Percentiles rank a stretch among this genome's conserved stretches.
Conservation (phyloP, 441 rosid species). For the Biscutella laevigata region DNA sequence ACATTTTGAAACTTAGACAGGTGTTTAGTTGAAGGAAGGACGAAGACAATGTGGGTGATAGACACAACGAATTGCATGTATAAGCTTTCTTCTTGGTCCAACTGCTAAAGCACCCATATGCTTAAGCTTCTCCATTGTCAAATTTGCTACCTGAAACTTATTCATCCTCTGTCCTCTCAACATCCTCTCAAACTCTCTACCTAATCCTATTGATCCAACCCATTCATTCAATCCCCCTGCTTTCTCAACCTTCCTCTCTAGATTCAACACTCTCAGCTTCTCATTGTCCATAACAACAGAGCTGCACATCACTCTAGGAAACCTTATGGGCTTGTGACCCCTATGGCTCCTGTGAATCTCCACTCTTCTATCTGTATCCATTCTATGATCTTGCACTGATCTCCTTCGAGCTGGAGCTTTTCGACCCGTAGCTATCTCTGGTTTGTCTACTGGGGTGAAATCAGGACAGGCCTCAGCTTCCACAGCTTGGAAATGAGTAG, state of each 20-base stretch:
- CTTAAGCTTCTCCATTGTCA: constrained; percentile 88
- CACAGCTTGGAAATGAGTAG: neutral
- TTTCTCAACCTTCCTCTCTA: constrained; percentile 64
- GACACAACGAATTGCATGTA: constrained; percentile 78
- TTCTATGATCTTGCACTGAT: constrained; percentile 18
- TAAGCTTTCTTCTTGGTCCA: constrained; percentile 91
- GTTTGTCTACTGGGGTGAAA: constrained; percentile 18
- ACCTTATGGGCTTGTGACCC: constrained; percentile 26
- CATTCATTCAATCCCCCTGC: constrained; percentile 78
- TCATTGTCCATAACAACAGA: constrained; percentile 34
- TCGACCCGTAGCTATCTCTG: constrained; percentile 9
- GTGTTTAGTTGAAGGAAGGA: constrained; percentile 3
- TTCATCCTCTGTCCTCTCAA: constrained; percentile 44
- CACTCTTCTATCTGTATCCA: constrained; percentile 13
- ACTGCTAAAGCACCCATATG: constrained; percentile 91
- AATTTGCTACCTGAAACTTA: constrained; percentile 66
- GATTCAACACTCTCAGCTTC: constrained; percentile 56
- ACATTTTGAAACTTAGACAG: neutral
- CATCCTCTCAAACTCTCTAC: constrained; percentile 55
- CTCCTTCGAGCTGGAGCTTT: constrained; percentile 16
- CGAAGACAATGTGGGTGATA: constrained; percentile 55
- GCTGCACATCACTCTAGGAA: constrained; percentile 29
- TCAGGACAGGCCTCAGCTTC: constrained; percentile 19
- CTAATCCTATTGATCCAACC: constrained; percentile 69
- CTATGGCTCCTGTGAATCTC: neutral